Percentiles rank a stretch among this genome's conserved stretches.
Conservation (phyloP, 352 stramenopile species). For the Pythium brassicae region DNA sequence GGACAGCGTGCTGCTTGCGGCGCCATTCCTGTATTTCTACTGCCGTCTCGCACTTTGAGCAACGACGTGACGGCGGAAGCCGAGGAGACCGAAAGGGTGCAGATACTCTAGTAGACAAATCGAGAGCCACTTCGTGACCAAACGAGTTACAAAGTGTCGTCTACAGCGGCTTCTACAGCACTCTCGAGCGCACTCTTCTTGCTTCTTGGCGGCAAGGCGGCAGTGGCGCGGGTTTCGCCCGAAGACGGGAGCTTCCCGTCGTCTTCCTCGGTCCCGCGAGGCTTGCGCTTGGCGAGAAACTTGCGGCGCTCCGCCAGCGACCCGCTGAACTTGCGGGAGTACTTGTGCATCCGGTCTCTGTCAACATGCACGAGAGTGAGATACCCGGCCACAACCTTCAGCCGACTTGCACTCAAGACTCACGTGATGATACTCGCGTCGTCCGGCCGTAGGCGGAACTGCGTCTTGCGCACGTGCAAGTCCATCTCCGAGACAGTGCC, state of each 20-base stretch:
- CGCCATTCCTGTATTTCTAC: constrained; percentile 61
- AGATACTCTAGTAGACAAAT: constrained; percentile 1
- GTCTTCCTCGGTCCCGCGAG: constrained; percentile 32
- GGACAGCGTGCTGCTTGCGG: constrained; percentile 73
- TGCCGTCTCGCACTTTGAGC: constrained; percentile 18
- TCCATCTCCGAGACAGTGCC: constrained; percentile 39
- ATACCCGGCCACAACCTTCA: too few species aligned
- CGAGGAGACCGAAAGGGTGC: not conserved
- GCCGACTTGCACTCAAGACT: too few species aligned
- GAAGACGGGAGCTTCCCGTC: constrained; percentile 8
- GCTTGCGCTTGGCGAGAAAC: constrained; percentile 46
- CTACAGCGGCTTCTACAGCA: constrained; percentile 17
- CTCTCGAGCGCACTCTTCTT: constrained; percentile 12
- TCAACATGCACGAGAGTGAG: not conserved
- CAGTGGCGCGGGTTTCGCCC: not conserved
- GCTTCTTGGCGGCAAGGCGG: not conserved
- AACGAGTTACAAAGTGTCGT: constrained; percentile 14
- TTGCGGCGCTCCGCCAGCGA: constrained; percentile 63
- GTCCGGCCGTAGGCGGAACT: constrained; percentile 55
- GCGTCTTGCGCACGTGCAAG: constrained; percentile 55
- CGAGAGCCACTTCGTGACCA: not conserved
- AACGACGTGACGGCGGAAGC: not conserved
- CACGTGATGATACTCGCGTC: constrained; percentile 76
- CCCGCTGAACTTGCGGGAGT: constrained; percentile 70
- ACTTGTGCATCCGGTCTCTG: constrained; percentile 68